Evolutionary conservation across 2,329 filamentous ascomycete genomes (phyloP), one percentile per base, ranked within the genome.

Genomic region (Fusarium acutatum): DNA sequence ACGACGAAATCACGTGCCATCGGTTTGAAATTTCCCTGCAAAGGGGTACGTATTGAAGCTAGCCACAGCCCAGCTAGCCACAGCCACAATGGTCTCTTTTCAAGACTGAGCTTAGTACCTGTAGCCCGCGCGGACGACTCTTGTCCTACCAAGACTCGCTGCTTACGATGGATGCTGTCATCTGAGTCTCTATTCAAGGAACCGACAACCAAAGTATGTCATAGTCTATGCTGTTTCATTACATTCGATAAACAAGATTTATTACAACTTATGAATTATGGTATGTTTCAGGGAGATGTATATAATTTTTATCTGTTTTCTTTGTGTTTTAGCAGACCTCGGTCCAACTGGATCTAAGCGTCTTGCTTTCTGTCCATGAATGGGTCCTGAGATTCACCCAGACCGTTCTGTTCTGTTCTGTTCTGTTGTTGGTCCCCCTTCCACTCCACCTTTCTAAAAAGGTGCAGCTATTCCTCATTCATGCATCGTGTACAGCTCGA

Each of bases 1-100:
- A 26, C 32, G 44, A 18, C 35, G 47, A 47, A 43, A 50, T 60
- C 77, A 79, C 77, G 76, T 79, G 76, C 57, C 15, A 40, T 58
- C 12, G 3, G 14, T 7, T n/a, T 15, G 15, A 11, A 28, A 40
- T 37, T 28, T 37, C 14, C 6, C 20, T 28, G 7, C 8, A 11
- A 6, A 7, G 13, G 11, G 24, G 56, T 35, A 58, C 41, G 24
- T 58, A 37, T 22, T 22, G 11, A 11, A 34, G 18, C 12, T 24
- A 35, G 50, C 50, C 38, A 62, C 40, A 44, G 38, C 15, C 38
- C 32, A 37, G 38, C n/a, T 24, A 26, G 24, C 26, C 43, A 64
- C n/a, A 57, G 64, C 60, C 65, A 73, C 64, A 64, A 40, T 54
- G 8, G 8, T 30, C 7, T 26, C 17, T 50, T 35, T 26, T 46